Base-by-base conservation (phyloP, 2,329 filamentous ascomycete species). In the Fusarium nematophilum region DNA sequence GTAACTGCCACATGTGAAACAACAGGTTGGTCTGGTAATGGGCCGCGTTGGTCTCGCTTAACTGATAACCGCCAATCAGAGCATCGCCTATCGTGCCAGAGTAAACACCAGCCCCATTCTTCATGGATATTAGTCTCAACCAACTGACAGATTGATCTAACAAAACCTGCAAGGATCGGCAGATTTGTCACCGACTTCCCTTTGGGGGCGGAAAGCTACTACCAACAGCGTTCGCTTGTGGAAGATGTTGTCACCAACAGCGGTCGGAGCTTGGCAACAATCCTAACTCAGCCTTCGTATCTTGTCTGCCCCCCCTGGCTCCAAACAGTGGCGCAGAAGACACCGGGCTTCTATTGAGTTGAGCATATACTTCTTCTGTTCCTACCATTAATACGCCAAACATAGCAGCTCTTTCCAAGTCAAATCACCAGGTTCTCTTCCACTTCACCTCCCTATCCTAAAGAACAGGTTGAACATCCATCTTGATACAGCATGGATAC, bases 171-270 rank as follows among this genome's bases (percentile, higher is more conserved):
- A 11, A 42, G 13, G 29, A 29, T 27, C 36, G 43, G 11, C 23
- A n/a, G n/a, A n/a, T n/a, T 36, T 42, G 27, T 30, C n/a, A 42
- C 36, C 15, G 18, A 49, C 26, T 21, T 42, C 31, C 31, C 23
- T 14, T 4, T 17, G 14, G 38, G 14, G 26, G n/a, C 36, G 13
- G 21, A 17, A 25, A 4, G 30, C 39, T 21, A 9, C 40, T 38
- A 33, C 45, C 23, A 44, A 40, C 31, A 37, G 21, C 37, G 42
- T 36, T 27, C 4, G n/a, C 18, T 25, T 14, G 1, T 18, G 27
- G 14, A 26, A 11, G 25, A 21, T 15, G 18, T n/a, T 5, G 26
- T 33, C n/a, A 53, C 49, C 29, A 38, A 53, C 30, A 44, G 42
- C 18, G 2, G 39, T 21, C 30, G 40, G 34, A 14, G 18, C 9